A percentile compares a stretch with the other conserved stretches of the same genome.
These are phyloP conservation scores for Spergularia azorica DNA, from an alignment of 179 eudicot species.

Conservation along the genomic window DNA sequence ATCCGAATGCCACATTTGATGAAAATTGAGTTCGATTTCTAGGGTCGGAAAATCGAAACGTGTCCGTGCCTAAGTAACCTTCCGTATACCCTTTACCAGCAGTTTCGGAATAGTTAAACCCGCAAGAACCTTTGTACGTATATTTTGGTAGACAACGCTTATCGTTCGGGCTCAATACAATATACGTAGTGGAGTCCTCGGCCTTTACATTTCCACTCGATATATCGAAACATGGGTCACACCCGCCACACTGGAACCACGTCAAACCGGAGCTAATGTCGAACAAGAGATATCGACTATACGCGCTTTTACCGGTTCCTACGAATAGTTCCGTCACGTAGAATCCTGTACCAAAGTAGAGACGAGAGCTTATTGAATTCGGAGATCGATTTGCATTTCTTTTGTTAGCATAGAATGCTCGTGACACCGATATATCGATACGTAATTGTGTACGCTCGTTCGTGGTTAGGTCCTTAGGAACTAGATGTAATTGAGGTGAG, in stretches of 20 bases:
- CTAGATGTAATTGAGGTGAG: slow-evolving; percentile 20
- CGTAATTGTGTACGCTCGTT: slow-evolving; percentile 12
- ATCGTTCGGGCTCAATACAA: slow-evolving; percentile 1
- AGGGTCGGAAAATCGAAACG: not conserved
- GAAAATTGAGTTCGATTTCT: not conserved
- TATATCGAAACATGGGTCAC: slow-evolving; percentile 22
- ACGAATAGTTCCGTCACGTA: slow-evolving; percentile 1
- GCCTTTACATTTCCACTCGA: not conserved
- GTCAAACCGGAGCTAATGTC: slow-evolving; percentile 13
- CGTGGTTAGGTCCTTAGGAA: slow-evolving; percentile 9
- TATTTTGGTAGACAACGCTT: slow-evolving; percentile 4
- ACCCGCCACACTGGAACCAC: slow-evolving; percentile 24
- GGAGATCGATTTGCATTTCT: not conserved
- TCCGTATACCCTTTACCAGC: not conserved
- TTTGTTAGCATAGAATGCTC: not conserved
- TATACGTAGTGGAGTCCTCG: slow-evolving; percentile 6
- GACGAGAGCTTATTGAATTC: not conserved
- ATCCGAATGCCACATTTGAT: slow-evolving; percentile 15
- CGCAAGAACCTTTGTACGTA: slow-evolving; percentile 5
- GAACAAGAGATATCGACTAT: not conserved
- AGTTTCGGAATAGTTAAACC: not conserved
- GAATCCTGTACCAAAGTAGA: not conserved
- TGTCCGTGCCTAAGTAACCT: slow-evolving; percentile 22
- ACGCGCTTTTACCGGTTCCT: not conserved
- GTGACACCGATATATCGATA: slow-evolving; percentile 17